Evolutionary conservation across 2,329 filamentous ascomycete species (phyloP).

Genomic region (Penicillium sp.): DNA sequence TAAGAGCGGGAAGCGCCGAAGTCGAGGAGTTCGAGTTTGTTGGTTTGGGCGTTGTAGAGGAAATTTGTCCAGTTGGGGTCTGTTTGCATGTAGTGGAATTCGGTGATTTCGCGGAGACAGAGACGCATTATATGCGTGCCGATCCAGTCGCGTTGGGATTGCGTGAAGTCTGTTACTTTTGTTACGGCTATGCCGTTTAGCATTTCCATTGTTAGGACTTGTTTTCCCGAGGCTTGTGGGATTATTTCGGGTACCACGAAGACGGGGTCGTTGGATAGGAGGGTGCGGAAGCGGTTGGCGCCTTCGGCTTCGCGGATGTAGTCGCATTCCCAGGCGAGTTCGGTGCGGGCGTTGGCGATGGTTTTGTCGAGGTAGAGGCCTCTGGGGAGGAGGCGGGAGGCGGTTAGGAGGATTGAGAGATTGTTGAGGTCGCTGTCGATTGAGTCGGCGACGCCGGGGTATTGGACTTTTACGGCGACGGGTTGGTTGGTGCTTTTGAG

Average conservation of each 20-base stretch:
- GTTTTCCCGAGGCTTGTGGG: constrained; percentile 72
- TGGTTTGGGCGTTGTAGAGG: constrained; percentile 70
- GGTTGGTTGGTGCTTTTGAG: constrained; percentile 68
- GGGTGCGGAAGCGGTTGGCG: constrained; percentile 67
- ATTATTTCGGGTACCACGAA: constrained; percentile 80
- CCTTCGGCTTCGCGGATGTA: constrained; percentile 85
- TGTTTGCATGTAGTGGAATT: constrained; percentile 98
- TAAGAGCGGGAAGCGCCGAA: constrained; percentile 91
- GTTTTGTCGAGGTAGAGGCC: constrained; percentile 95
- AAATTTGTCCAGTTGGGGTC: constrained; percentile 99
- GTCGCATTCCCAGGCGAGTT: constrained; percentile 96
- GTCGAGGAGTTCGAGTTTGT: constrained; percentile 84
- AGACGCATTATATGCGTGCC: constrained; percentile 89
- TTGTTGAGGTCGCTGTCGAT: constrained; percentile 97
- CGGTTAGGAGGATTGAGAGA: constrained; percentile 81
- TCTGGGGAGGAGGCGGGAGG: constrained; percentile 82
- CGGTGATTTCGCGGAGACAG: constrained; percentile 85
- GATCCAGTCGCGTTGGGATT: constrained; percentile 90
- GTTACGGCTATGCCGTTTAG: constrained; percentile 85
- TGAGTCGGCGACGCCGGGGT: constrained; percentile 89
- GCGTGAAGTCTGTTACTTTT: constrained; percentile 68
- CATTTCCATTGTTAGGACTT: constrained; percentile 89
- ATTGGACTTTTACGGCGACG: constrained; percentile 96
- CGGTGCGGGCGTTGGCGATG: constrained; percentile 86
- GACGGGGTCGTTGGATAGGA: constrained; percentile 72